Percentiles rank a stretch among this genome's conserved stretches.
Conservation (phyloP, 331 rosid genomes). For the Quercus tomentella region DNA sequence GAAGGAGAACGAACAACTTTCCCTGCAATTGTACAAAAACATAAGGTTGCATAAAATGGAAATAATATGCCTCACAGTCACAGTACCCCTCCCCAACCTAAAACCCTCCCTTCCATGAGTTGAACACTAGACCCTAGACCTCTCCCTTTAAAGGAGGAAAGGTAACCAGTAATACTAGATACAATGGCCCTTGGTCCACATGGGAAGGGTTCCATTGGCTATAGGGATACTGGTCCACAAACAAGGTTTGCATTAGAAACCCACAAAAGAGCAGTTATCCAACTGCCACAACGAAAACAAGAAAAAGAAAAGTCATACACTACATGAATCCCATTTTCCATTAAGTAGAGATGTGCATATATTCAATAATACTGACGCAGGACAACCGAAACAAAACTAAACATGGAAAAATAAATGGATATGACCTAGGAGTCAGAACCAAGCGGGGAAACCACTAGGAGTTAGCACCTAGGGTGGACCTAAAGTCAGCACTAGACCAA, state of each 20-base stretch:
- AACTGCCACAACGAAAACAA: neutral
- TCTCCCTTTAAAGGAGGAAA: neutral
- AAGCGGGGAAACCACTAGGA: too few species aligned
- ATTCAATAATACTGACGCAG: neutral
- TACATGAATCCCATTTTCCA: neutral
- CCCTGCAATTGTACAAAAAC: slow-evolving; percentile 46
- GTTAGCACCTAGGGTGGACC: too few species aligned
- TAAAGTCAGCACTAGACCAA: too few species aligned
- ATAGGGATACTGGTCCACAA: neutral
- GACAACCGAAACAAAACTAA: too few species aligned
- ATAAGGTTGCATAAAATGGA: neutral
- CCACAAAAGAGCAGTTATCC: neutral
- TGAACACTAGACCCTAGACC: neutral
- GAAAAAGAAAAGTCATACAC: neutral
- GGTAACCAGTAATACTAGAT: neutral
- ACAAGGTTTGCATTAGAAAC: neutral
- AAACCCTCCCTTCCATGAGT: neutral
- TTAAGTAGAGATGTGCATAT: neutral
- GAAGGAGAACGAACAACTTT: slow-evolving; percentile 74
- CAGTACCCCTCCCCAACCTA: neutral
- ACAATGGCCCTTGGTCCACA: neutral
- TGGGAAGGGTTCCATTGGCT: neutral
- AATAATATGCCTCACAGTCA: neutral
- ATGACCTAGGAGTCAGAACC: too few species aligned
- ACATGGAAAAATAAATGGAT: too few species aligned